Conservation (phyloP, 2,329 filamentous ascomycete species). For the Arthrocladium fulminans region DNA sequence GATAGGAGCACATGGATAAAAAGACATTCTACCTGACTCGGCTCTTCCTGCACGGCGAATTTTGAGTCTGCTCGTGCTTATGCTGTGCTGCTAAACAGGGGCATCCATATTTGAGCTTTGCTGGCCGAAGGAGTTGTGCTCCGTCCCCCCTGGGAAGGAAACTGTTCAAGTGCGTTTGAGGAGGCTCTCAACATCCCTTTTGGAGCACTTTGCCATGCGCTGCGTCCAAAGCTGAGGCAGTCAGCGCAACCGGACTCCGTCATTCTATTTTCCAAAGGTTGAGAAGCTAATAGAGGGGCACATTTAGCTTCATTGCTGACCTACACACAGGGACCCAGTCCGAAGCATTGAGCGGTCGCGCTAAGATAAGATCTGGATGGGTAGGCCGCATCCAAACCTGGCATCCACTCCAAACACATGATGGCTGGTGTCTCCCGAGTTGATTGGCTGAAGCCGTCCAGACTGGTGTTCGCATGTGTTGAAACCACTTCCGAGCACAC, state of each 20-base stretch:
- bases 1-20: neutral
- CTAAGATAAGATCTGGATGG: conserved; percentile 4
- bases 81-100: no score
- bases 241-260: neutral
- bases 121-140: no score
- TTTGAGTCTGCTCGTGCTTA: no score
- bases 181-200: no score
- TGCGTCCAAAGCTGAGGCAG: neutral
- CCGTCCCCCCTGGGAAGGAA: no score
- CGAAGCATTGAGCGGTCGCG: neutral
- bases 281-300: conserved; percentile 5
- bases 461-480: conserved; percentile 2
- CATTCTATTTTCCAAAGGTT: conserved; percentile 2
- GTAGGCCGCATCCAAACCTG: neutral
- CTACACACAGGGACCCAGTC: neutral
- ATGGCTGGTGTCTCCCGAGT: neutral
- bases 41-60: no score
- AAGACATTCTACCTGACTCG: neutral
- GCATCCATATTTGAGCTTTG: no score
- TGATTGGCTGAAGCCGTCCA: neutral
- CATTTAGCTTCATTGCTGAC: no score
- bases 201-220: no score
- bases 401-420: neutral
- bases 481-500: neutral
- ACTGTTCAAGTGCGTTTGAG: no score